These are phyloP conservation scores for Peterozyma xylosa DNA, from an alignment of 805 yeast species.

Conservation along the genomic window DNA sequence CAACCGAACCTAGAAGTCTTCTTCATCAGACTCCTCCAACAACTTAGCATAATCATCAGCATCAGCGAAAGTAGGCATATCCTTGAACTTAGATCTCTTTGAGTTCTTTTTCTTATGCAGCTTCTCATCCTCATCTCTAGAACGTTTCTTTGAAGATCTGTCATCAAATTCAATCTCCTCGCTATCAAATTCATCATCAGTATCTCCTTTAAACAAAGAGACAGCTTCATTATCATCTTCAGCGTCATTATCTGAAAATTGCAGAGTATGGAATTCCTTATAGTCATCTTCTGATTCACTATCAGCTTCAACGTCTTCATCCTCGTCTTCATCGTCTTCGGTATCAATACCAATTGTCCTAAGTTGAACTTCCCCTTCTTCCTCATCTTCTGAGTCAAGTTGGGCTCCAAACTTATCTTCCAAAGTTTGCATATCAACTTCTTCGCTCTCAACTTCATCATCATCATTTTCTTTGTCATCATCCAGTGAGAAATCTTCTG, in stretches of 20 bases:
- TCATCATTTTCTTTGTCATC: conserved; percentile 23
- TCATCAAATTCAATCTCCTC: conserved; percentile 21
- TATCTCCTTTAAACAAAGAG: conserved; percentile 10
- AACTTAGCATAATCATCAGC: conserved; percentile 81
- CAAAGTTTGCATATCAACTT: conserved; percentile 16
- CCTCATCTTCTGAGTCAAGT: conserved; percentile 16
- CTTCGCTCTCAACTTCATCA: conserved; percentile 21
- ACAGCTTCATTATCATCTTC: conserved; percentile 11
- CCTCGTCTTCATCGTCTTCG: conserved; percentile 28
- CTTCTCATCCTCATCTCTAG: conserved; percentile 14
- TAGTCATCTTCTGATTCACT: conserved; percentile 30
- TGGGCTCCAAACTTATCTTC: conserved; percentile 17
- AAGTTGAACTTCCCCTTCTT: conserved; percentile 16
- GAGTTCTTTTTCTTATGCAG: conserved; percentile 23
- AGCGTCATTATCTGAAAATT: conserved; percentile 16
- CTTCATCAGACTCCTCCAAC: conserved; percentile 59
- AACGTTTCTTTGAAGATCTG: conserved; percentile 18
- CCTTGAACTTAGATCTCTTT: conserved; percentile 52
- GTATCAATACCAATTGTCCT: conserved; percentile 17
- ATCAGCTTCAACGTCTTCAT: conserved; percentile 26
- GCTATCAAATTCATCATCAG: conserved; percentile 17
- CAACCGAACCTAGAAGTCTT: conserved; percentile 8
- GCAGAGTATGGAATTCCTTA: conserved; percentile 17
- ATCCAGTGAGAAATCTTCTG: conserved; percentile 14
- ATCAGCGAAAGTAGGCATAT: conserved; percentile 79